Percentiles rank a stretch among this genome's conserved stretches.
Evolutionary conservation across 2,329 filamentous ascomycete species (phyloP).

Genomic region (Hymenoscyphus fraxineus): DNA sequence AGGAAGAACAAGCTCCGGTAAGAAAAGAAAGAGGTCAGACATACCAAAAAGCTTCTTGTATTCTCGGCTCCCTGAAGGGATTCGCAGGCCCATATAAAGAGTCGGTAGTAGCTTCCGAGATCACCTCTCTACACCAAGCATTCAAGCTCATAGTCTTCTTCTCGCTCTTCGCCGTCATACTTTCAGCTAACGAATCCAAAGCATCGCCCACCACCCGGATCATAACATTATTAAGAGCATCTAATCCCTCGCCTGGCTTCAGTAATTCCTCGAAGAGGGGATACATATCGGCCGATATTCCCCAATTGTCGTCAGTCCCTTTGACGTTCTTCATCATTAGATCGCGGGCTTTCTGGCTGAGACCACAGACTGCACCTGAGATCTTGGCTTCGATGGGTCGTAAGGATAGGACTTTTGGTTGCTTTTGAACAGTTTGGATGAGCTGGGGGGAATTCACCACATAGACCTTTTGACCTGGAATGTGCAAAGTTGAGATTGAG

Average conservation of each 20-base stretch:
- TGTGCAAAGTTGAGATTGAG: slow-evolving; percentile 41
- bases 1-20: neutral
- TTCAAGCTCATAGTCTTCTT: slow-evolving; percentile 31
- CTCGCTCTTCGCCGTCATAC: slow-evolving; percentile 9
- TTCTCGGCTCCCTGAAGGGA: slow-evolving; percentile 37
- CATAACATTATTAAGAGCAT: slow-evolving; percentile 37
- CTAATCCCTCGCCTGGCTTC: slow-evolving; percentile 22
- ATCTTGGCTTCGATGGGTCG: neutral
- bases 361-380: neutral
- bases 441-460: slow-evolving; percentile 38
- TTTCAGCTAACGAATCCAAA: slow-evolving; percentile 10
- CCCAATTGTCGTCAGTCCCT: neutral
- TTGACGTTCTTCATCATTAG: neutral
- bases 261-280: neutral
- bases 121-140: slow-evolving; percentile 14
- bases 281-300: neutral
- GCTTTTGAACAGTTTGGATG: slow-evolving; percentile 39
- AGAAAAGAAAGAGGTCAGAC: neutral
- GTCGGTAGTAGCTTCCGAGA: slow-evolving; percentile 37
- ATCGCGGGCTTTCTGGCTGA: neutral
- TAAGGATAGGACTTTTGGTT: slow-evolving; percentile 34
- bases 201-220: slow-evolving; percentile 29
- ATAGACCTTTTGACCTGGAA: slow-evolving; percentile 42
- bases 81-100: slow-evolving; percentile 42
- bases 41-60: slow-evolving; percentile 37